Base-by-base conservation (phyloP, 2,329 filamentous ascomycete species). In the Sporothrix phasma region DNA sequence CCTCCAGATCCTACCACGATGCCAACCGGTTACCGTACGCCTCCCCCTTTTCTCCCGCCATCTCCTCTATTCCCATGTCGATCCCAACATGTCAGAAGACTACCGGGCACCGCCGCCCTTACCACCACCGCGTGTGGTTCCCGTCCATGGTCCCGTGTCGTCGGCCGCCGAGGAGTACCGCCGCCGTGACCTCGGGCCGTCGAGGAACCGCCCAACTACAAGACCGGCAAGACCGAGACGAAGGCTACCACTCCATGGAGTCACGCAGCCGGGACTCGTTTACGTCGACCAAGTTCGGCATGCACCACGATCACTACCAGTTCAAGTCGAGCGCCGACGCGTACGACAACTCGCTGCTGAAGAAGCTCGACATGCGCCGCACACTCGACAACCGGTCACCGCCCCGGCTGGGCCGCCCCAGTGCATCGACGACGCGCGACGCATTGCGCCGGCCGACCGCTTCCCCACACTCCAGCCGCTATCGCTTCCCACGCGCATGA, bases 291-390 rank as follows among this genome's bases (percentile, higher is more conserved):
- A 74, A 75, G n/a, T 80, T 83, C 59, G 80, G 81, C 63, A 74
- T 80, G 63, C 78, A 78, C 66, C 80, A 82, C 68, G 79, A 76
- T 68, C 78, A 76, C 45, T 82, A 77, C 64, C 76, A 80, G 64
- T 80, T 81, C 67, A 75, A 75, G 56, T 76, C 77, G 3, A 75
- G 76, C 61, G 76, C 78, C 68, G 74, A 80, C 51, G 74, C 79
- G 15, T 79, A 84, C 61, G 79, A 81, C 65, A 78, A 76, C 65
- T 77, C 74, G 61, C 77, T 84, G 70, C 79, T 83, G 65, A 81
- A 81, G 71, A 85, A 82, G 72, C 74, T 85, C n/a, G 78, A 84
- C 64, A 76, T 78, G 1, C 72, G 77, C 43, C 75, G 78, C 43
- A 75, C 73, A 0, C 69, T 78, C n/a, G 79, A 81, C 64, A 79